phyloP scores from a whole-genome alignment of 768 basidiomycete species.

The Boletus pseudo-olivaceus region DNA sequence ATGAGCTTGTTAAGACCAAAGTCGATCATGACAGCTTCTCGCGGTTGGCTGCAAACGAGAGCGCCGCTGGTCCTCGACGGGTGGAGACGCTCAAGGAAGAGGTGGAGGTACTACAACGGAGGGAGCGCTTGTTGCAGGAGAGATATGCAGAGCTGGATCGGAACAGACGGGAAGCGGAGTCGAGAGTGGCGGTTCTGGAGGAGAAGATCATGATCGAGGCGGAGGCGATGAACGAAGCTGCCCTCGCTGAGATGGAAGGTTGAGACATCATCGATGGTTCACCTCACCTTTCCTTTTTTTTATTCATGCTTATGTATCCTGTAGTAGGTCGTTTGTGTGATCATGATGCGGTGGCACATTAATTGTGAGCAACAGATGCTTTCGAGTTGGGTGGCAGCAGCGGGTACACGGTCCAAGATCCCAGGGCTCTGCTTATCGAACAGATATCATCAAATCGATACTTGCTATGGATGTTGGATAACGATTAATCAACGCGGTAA shows the following conservation, averaged over 20 bases:
- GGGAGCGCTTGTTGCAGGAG: constrained; percentile 77
- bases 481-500: background rate
- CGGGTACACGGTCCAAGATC: background rate
- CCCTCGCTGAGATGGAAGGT: constrained; percentile 60
- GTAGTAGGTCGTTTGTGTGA: background rate
- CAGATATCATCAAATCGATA: background rate
- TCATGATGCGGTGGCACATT: background rate
- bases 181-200: constrained; percentile 62
- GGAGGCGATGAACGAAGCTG: constrained; percentile 75
- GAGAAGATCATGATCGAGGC: constrained; percentile 86
- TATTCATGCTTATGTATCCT: constrained; percentile 7
- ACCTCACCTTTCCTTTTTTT: background rate
- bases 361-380: background rate
- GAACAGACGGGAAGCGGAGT: constrained; percentile 60
- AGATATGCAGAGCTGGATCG: constrained; percentile 79
- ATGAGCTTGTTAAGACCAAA: constrained; percentile 61
- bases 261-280: constrained; percentile 1
- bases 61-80: constrained; percentile 70
- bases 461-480: background rate
- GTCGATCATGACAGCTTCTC: constrained; percentile 79
- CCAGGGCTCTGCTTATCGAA: background rate
- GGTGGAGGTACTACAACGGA: constrained; percentile 71
- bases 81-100: constrained; percentile 81
- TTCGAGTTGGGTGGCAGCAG: background rate
- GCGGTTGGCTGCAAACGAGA: constrained; percentile 68